Percentiles rank a stretch among this genome's conserved stretches.
Conservation (phyloP, 768 basidiomycete genomes). For the Daedalea quercina region DNA sequence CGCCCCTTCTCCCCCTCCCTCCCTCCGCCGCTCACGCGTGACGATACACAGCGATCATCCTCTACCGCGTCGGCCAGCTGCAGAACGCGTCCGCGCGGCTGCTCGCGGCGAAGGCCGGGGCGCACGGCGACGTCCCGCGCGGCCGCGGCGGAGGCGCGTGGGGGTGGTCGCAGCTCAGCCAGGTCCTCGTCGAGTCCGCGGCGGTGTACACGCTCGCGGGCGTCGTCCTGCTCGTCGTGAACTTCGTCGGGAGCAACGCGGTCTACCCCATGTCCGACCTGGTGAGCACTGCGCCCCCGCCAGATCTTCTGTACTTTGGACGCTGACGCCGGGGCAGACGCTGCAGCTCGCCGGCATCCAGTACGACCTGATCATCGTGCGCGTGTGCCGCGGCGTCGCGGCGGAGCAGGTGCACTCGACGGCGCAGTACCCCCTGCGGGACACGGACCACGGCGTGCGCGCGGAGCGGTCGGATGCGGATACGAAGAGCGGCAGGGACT, state of each 20-base stretch:
- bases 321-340: background rate
- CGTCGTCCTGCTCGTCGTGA: background rate
- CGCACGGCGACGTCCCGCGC: background rate
- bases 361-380: constrained; percentile 2
- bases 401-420: background rate
- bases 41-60: background rate
- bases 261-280: background rate
- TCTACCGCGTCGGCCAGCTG: background rate
- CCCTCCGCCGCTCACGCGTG: background rate
- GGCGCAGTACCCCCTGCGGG: background rate
- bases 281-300: background rate
- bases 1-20: background rate
- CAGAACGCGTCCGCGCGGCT: background rate
- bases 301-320: background rate
- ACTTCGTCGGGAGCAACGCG: background rate
- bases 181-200: background rate
- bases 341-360: background rate
- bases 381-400: background rate
- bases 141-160: background rate
- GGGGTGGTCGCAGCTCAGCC: background rate
- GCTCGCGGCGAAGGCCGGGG: background rate
- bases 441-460: background rate
- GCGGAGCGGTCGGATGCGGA: background rate
- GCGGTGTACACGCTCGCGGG: background rate
- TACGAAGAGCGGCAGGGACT: background rate